Evolutionary conservation across 176 grass and related monocot genomes (phyloP).

Genomic region (Hyparrhenia diplandra): DNA sequence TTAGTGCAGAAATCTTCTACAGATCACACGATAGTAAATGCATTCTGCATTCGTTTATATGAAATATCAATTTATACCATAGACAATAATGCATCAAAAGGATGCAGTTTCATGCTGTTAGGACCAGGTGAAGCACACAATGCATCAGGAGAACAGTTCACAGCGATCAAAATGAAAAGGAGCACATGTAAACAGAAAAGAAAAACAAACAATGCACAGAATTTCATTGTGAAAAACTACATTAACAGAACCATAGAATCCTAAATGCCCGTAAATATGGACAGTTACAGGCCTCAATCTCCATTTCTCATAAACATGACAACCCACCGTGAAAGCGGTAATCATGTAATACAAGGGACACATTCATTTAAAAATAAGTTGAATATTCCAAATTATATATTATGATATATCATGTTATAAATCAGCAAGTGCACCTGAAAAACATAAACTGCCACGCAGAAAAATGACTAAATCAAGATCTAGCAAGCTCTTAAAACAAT

Average conservation of each 20-base stretch:
- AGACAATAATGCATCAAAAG: background rate
- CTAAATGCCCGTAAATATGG: background rate
- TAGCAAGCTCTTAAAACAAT: background rate
- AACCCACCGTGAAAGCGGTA: background rate
- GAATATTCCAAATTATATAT: background rate
- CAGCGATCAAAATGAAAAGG: background rate
- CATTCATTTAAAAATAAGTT: background rate
- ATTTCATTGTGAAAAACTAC: background rate
- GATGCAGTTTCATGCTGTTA: background rate
- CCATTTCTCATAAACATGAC: background rate
- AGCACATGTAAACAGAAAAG: constrained; percentile 12
- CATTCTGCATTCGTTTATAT: background rate
- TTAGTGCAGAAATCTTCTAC: background rate
- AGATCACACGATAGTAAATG: background rate
- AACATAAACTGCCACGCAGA: background rate
- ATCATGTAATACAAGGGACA: background rate
- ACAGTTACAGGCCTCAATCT: background rate
- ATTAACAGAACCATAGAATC: background rate
- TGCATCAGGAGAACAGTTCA: background rate
- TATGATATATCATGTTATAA: background rate
- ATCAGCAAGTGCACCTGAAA: background rate
- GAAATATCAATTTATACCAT: background rate
- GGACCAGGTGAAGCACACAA: background rate
- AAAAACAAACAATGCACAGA: background rate
- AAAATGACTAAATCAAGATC: background rate